phyloP scores from a whole-genome alignment of 345 rosid genomes.

The Garcia nutans region DNA sequence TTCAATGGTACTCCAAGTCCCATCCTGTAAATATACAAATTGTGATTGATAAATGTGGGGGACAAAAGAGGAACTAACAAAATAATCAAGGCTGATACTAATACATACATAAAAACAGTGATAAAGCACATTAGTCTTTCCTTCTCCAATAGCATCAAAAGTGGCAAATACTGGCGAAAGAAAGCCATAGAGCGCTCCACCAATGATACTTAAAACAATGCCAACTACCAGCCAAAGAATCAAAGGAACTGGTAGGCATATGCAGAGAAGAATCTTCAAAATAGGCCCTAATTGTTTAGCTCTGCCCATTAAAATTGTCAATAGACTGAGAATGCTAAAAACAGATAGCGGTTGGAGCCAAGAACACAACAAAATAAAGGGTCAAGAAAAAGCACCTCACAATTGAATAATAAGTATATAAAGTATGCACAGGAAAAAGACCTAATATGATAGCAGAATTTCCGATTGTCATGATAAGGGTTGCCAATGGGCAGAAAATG shows the following conservation, averaged over 20 bases:
- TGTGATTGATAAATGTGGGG: not conserved
- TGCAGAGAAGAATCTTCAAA: slow-evolving; percentile 71
- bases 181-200: slow-evolving; percentile 70
- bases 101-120: slow-evolving; percentile 80
- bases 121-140: slow-evolving; percentile 54
- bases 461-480: slow-evolving; percentile 68
- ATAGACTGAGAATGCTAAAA: slow-evolving; percentile 20
- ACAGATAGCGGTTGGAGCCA: not conserved
- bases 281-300: slow-evolving; percentile 70
- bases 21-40: slow-evolving; percentile 56
- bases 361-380: slow-evolving; percentile 12
- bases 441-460: slow-evolving; percentile 67
- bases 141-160: slow-evolving; percentile 89
- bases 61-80: not conserved
- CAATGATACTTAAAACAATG: slow-evolving; percentile 61
- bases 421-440: slow-evolving; percentile 57
- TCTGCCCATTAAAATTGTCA: slow-evolving; percentile 45
- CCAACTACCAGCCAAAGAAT: slow-evolving; percentile 58
- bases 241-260: slow-evolving; percentile 53
- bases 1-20: slow-evolving; percentile 69
- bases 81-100: not conserved
- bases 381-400: slow-evolving; percentile 50
- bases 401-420: slow-evolving; percentile 70
- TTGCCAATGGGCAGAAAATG: slow-evolving; percentile 62
- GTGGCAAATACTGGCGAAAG: slow-evolving; percentile 91